phyloP scores from a whole-genome alignment of 768 basidiomycete genomes.

The Macrocybe gigantea region DNA sequence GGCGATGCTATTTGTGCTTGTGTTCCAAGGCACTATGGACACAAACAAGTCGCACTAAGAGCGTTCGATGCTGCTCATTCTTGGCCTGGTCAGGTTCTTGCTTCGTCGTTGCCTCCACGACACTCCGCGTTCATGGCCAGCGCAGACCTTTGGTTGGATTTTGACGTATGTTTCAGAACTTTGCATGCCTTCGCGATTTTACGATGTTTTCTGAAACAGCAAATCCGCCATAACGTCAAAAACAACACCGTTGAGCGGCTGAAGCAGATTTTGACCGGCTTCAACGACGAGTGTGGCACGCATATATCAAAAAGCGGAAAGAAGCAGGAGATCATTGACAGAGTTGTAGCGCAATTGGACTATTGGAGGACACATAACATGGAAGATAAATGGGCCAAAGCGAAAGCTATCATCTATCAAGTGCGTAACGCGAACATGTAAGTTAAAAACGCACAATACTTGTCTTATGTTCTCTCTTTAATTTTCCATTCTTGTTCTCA shows the following conservation, averaged over 20 bases:
- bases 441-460: slow-evolving; percentile 23
- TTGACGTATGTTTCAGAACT: slow-evolving; percentile 47
- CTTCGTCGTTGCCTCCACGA: slow-evolving; percentile 1
- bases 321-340: slow-evolving; percentile 83
- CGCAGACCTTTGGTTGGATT: slow-evolving; percentile 62
- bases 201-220: slow-evolving; percentile 29
- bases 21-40: neutral
- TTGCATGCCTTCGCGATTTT: neutral
- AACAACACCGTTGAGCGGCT: slow-evolving; percentile 82
- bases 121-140: slow-evolving; percentile 45
- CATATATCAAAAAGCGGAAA: slow-evolving; percentile 72
- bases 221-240: slow-evolving; percentile 63
- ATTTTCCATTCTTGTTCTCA: neutral
- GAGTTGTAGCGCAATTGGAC: slow-evolving; percentile 56
- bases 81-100: slow-evolving; percentile 6
- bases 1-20: slow-evolving; percentile 5
- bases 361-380: slow-evolving; percentile 50
- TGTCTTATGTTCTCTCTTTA: neutral
- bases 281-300: slow-evolving; percentile 74
- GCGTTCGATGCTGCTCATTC: neutral
- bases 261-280: slow-evolving; percentile 71
- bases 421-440: slow-evolving; percentile 63
- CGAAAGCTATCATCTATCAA: slow-evolving; percentile 60
- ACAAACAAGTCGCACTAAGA: slow-evolving; percentile 4
- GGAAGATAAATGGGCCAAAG: slow-evolving; percentile 64